Evolutionary conservation across 2,329 filamentous ascomycete species (phyloP).

Genomic region (Talaromyces rugulosus): DNA sequence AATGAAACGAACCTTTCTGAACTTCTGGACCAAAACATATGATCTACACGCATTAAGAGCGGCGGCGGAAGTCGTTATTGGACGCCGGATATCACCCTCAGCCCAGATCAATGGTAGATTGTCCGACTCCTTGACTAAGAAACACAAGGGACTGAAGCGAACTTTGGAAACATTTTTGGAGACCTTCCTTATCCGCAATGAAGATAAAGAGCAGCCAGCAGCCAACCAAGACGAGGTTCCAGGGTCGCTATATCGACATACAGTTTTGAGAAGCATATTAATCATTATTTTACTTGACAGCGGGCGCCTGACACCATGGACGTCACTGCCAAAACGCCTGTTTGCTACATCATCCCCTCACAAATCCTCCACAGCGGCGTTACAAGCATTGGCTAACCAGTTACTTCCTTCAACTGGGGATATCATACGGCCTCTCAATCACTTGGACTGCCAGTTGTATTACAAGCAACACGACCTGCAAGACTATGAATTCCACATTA

Average conservation of each 20-base stretch:
- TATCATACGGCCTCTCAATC: conserved; percentile 50
- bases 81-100: conserved; percentile 42
- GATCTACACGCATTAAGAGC: conserved; percentile 47
- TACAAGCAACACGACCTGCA: conserved; percentile 55
- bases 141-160: conserved; percentile 32
- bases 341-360: conserved; percentile 50
- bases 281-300: conserved; percentile 58
- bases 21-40: conserved; percentile 57
- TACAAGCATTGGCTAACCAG: conserved; percentile 50
- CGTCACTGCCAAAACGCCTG: conserved; percentile 37
- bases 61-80: conserved; percentile 56
- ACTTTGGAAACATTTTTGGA: conserved; percentile 52
- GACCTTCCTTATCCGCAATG: conserved; percentile 55
- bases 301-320: conserved; percentile 38
- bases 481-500: conserved; percentile 55
- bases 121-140: conserved; percentile 5
- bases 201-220: conserved; percentile 42
- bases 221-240: conserved; percentile 5
- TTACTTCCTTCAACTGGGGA: conserved; percentile 58
- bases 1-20: conserved; percentile 52
- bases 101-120: conserved; percentile 6
- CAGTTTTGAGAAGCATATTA: conserved; percentile 56
- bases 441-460: conserved; percentile 53
- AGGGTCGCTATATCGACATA: conserved; percentile 48
- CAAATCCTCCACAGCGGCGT: conserved; percentile 54